Percentiles rank a stretch among this genome's conserved stretches.
phyloP scores from a whole-genome alignment of 192 early-diverging fungal genomes.

The Diversispora epigaea region DNA sequence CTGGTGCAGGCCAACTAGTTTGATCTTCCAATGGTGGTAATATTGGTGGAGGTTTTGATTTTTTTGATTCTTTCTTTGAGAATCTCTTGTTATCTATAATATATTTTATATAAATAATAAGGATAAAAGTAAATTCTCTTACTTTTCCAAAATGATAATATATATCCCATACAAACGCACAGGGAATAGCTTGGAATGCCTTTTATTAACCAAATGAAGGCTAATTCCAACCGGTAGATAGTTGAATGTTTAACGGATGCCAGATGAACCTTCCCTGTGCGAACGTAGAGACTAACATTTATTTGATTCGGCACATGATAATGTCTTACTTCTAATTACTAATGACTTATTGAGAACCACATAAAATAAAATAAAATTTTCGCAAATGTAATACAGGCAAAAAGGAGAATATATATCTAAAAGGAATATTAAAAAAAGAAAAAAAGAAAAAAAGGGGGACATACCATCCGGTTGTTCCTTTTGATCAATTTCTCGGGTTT shows the following conservation, averaged over 20 bases:
- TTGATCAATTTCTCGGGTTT: slow-evolving; percentile 3
- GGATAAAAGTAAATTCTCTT: not conserved
- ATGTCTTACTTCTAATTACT: not conserved
- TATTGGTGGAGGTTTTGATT: slow-evolving; percentile 14
- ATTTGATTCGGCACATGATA: not conserved
- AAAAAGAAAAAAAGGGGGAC: not conserved
- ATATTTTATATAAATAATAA: not conserved
- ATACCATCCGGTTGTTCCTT: slow-evolving; percentile 11
- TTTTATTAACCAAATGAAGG: not conserved
- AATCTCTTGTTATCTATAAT: slow-evolving; percentile 13
- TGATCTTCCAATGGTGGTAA: slow-evolving; percentile 33
- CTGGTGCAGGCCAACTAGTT: slow-evolving; percentile 34
- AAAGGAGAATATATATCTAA: not conserved
- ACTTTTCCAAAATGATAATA: not conserved
- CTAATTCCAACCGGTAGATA: not conserved
- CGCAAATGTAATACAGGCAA: not conserved
- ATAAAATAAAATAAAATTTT: not conserved
- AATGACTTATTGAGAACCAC: slow-evolving; percentile 3
- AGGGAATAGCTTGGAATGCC: not conserved
- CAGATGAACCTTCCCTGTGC: not conserved
- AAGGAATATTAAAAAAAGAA: not conserved
- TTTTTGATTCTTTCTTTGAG: slow-evolving; percentile 22
- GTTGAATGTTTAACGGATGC: not conserved
- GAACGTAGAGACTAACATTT: not conserved
- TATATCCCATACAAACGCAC: not conserved